Evolutionary conservation across 805 yeast genomes (phyloP), one percentile per base, ranked within the genome.

Genomic region (Saccharomycopsis babjevae): DNA sequence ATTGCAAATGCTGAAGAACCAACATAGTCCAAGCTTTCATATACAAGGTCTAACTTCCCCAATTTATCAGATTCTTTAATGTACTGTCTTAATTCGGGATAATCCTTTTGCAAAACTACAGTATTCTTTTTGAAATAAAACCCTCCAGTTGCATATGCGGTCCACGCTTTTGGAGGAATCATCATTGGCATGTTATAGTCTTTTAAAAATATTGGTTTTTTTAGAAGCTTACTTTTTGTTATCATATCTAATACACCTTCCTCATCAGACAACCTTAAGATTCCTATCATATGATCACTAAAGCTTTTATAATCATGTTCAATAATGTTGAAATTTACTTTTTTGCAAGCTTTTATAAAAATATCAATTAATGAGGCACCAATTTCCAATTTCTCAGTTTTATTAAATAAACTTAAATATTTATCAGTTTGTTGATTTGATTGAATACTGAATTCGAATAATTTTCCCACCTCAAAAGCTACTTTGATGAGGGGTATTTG

Each of bases 331-430:
- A 25, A 25, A 16, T 30, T 43, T 25, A 20, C 30, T 13, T 40
- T 43, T 28, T 34, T 56, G 40, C 54, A 40, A 42, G 58, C 36
- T 16, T 15, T 25, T 8, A 56, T 13, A 22, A 56, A n/a, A 16
- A 56, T 30, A 25, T 56, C 58, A 16, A 56, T 42, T 18, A 56
- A 25, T 18, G 40, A 56, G 18, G 58, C 20, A n/a, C 58, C 58
- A n/a, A 56, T 39, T n/a, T 56, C 58, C n/a, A 42, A 28, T 38
- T 54, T 54, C 16, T 32, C 39, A 36, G 18, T 40, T 22, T 34
- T 54, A 18, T 32, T 32, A 22, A 34, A 54, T 54, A 54, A 36
- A 18, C 32, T 22, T 22, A 30, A 16, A 20, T 54, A 13, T 36
- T 54, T 30, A 8, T 4, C 20, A n/a, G 22, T 32, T 8, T 36